Evolutionary conservation across 176 grass and related monocot genomes (phyloP).

Genomic region (Eragrostis curvula): DNA sequence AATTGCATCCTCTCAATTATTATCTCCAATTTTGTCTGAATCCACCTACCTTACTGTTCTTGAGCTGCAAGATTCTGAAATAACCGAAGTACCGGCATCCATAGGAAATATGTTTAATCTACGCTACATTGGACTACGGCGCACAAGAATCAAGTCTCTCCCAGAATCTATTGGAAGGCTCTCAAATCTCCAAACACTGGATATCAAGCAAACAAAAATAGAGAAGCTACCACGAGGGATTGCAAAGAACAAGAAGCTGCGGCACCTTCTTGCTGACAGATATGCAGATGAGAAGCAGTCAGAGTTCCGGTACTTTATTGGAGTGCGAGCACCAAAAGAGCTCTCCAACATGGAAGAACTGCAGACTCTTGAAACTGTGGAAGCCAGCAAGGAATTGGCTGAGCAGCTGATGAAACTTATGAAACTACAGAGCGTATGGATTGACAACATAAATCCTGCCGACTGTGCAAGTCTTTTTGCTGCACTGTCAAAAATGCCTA

Average conservation of each 20-base stretch:
- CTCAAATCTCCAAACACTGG: constrained; percentile 1
- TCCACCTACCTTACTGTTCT: constrained; percentile 25
- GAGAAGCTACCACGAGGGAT: constrained; percentile 12
- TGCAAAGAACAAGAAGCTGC: constrained; percentile 12
- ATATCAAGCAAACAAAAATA: constrained; percentile 44
- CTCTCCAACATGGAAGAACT: constrained; percentile 26
- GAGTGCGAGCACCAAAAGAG: constrained; percentile 4
- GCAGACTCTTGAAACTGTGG: constrained; percentile 31
- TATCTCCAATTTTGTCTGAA: constrained; percentile 8
- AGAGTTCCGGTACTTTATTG: constrained; percentile 26
- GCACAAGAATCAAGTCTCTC: constrained; percentile 17
- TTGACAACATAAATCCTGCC: constrained; percentile 19
- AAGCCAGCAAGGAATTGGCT: constrained; percentile 10
- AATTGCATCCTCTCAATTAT: neutral
- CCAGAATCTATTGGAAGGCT: constrained; percentile 21
- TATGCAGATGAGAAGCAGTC: constrained; percentile 5
- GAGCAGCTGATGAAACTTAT: neutral
- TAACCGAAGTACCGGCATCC: neutral
- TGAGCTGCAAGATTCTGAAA: constrained; percentile 36
- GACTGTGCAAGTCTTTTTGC: constrained; percentile 2
- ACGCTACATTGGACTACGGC: constrained; percentile 23
- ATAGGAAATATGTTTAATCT: constrained; percentile 37
- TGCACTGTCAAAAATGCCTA: neutral
- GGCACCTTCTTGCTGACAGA: constrained; percentile 30
- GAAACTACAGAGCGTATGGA: constrained; percentile 19